phyloP scores from a whole-genome alignment of 768 basidiomycete species.

The Agrocybe chaxingu region DNA sequence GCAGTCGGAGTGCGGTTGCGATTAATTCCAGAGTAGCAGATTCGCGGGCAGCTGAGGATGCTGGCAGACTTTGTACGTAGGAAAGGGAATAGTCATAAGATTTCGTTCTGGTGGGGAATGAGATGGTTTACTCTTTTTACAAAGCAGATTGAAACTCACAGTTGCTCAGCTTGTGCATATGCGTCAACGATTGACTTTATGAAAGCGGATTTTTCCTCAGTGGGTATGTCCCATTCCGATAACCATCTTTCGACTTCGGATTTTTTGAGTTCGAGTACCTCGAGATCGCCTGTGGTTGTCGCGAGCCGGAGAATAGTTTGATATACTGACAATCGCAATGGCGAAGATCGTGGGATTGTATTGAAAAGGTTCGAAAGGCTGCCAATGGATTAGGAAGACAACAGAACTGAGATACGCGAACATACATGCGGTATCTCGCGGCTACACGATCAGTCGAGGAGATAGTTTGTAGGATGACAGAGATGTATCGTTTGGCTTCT shows the following conservation, averaged over 20 bases:
- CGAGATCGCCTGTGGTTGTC: conserved; percentile 56
- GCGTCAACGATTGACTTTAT: conserved; percentile 61
- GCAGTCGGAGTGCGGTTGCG: conserved; percentile 60
- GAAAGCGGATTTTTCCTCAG: conserved; percentile 63
- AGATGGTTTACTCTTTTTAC: background rate
- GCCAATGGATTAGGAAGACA: conserved; percentile 6
- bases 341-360: conserved; percentile 61
- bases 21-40: conserved; percentile 59
- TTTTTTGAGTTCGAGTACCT: conserved; percentile 55
- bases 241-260: conserved; percentile 74
- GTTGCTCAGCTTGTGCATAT: conserved; percentile 52
- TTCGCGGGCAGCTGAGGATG: conserved; percentile 48
- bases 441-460: conserved; percentile 50
- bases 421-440: conserved; percentile 77
- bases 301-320: conserved; percentile 59
- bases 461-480: conserved; percentile 50
- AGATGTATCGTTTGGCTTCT: conserved; percentile 51
- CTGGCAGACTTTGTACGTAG: conserved; percentile 58
- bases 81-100: conserved; percentile 66
- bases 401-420: conserved; percentile 9
- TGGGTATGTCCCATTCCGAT: conserved; percentile 66
- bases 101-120: conserved; percentile 36
- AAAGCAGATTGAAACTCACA: conserved; percentile 40
- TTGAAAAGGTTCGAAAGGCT: conserved; percentile 86
- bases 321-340: conserved; percentile 63